Evolutionary conservation across 2,329 filamentous ascomycete species (phyloP).

Genomic region (Nothomitra cinnamomea): DNA sequence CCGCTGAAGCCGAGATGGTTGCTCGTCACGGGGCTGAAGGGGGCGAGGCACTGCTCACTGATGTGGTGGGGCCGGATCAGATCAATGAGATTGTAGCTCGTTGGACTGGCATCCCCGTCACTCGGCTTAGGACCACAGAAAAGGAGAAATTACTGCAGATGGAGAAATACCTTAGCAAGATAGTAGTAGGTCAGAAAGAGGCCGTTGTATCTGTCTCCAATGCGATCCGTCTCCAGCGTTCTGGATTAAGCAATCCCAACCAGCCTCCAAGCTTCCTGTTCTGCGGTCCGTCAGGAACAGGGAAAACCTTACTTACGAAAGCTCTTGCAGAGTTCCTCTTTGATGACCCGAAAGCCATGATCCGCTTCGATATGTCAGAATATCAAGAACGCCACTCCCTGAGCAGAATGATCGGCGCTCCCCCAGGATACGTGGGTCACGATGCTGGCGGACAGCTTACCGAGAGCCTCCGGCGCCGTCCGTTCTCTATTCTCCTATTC

Average conservation of each 20-base stretch:
- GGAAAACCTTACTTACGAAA: conserved; percentile 94
- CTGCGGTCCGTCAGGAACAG: conserved; percentile 94
- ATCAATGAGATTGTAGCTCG: conserved; percentile 97
- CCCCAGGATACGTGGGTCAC: conserved; percentile 91
- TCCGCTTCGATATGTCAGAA: conserved; percentile 98
- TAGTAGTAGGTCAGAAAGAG: conserved; percentile 88
- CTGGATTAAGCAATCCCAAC: conserved; percentile 87
- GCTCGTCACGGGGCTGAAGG: conserved; percentile 38
- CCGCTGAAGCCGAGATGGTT: conserved; percentile 52
- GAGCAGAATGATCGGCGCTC: conserved; percentile 93
- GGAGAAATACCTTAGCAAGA: conserved; percentile 68
- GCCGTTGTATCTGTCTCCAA: conserved; percentile 88
- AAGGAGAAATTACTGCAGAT: conserved; percentile 98
- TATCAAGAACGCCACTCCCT: conserved; percentile 95
- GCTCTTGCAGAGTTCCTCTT: conserved; percentile 95
- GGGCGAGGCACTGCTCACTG: conserved; percentile 61
- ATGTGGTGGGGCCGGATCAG: conserved; percentile 88
- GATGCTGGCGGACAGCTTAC: conserved; percentile 92
- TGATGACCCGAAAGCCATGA: conserved; percentile 94
- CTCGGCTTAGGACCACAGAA: conserved; percentile 80
- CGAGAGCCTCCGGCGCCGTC: conserved; percentile 79
- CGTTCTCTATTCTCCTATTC: conserved; percentile 94
- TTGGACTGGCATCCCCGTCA: conserved; percentile 98
- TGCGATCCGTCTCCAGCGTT: conserved; percentile 86
- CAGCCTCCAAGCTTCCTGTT: conserved; percentile 96